Conservation (phyloP, 139 green algal species). For the Coelastrella sp. region DNA sequence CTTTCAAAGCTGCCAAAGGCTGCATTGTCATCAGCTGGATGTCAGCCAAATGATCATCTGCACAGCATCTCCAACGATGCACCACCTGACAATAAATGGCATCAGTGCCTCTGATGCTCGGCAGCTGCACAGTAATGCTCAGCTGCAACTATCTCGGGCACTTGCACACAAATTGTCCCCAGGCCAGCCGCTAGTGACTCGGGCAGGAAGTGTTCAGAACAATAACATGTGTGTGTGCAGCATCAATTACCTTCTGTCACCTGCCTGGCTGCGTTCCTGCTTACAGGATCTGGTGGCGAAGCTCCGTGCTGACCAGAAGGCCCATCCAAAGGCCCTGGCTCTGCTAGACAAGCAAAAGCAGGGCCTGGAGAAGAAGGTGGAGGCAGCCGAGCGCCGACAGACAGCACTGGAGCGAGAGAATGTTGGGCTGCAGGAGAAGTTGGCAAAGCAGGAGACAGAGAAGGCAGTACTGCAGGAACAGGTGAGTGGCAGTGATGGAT, state of each 20-base stretch:
- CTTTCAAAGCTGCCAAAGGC: too few species aligned
- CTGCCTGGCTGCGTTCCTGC: not conserved
- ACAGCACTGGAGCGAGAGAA: slow-evolving; percentile 17
- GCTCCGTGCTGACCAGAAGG: slow-evolving; percentile 24
- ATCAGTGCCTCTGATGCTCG: too few species aligned
- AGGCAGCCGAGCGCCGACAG: slow-evolving; percentile 1
- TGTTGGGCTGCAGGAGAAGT: slow-evolving; percentile 32
- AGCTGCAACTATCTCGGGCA: too few species aligned
- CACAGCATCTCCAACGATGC: too few species aligned
- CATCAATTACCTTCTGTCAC: not conserved
- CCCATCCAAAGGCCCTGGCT: slow-evolving; percentile 32
- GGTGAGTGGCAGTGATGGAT: not conserved
- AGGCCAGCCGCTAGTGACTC: too few species aligned
- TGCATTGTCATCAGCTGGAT: too few species aligned
- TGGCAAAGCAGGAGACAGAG: slow-evolving; percentile 26
- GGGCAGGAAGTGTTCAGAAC: too few species aligned
- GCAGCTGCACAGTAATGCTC: too few species aligned
- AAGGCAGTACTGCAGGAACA: slow-evolving; percentile 36
- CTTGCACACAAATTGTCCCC: too few species aligned
- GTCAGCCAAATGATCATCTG: too few species aligned
- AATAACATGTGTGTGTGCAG: not conserved
- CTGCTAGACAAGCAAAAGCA: slow-evolving; percentile 37
- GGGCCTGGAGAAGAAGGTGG: slow-evolving; percentile 24
- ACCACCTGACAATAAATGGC: too few species aligned
- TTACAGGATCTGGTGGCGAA: slow-evolving; percentile 10